A percentile compares a stretch with the other conserved stretches of the same genome.
Evolutionary conservation across 1,284 basidiomycete genomes (phyloP).

Genomic region (Sporisorium sorghi): DNA sequence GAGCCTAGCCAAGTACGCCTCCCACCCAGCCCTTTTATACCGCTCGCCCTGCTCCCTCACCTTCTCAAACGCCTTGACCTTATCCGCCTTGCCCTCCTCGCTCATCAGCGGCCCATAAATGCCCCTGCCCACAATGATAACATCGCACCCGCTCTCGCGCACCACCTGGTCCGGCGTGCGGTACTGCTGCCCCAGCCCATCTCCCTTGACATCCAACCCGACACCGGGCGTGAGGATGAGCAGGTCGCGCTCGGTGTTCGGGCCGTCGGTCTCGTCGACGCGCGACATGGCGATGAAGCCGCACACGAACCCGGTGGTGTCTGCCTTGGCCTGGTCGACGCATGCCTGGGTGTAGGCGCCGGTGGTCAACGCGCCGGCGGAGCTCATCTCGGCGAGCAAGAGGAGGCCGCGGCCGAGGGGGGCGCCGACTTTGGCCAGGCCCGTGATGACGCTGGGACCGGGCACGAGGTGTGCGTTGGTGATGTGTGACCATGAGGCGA

Average conservation of each 20-base stretch:
- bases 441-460: conserved; percentile 90
- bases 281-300: conserved; percentile 78
- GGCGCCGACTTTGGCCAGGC: conserved; percentile 85
- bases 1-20: conserved; percentile 79
- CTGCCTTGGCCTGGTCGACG: conserved; percentile 72
- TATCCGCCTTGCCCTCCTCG: conserved; percentile 71
- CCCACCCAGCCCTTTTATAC: conserved; percentile 90
- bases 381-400: conserved; percentile 96
- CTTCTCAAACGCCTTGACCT: conserved; percentile 71
- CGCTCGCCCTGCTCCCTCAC: conserved; percentile 81
- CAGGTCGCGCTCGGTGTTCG: conserved; percentile 76
- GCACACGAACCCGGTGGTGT: conserved; percentile 60
- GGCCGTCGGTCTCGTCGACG: conserved; percentile 74
- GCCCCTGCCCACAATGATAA: conserved; percentile 97
- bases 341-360: conserved; percentile 87
- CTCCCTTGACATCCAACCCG: conserved; percentile 83
- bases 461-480: conserved; percentile 95
- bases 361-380: conserved; percentile 84
- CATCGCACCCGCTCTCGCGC: conserved; percentile 86
- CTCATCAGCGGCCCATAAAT: conserved; percentile 78
- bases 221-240: conserved; percentile 93
- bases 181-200: conserved; percentile 95
- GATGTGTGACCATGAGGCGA: conserved; percentile 94
- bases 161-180: conserved; percentile 89
- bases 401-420: conserved; percentile 87